Base-by-base conservation (phyloP, 345 rosid species). In the Bruguiera sexangula region DNA sequence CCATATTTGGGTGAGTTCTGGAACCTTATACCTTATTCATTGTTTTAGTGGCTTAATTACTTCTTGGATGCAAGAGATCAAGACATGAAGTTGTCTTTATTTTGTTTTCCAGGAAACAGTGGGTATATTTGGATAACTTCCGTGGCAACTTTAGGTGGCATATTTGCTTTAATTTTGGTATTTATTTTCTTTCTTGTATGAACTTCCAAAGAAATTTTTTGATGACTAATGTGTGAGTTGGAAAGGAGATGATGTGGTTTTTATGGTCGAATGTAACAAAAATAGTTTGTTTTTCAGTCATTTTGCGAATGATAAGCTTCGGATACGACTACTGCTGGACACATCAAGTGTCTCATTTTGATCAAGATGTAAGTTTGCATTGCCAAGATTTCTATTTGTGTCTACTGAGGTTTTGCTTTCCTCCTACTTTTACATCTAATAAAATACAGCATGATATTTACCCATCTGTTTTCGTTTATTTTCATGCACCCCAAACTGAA, bases 81-180 rank as follows among this genome's bases (percentile, higher is more conserved):
- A 59, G 67, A 27, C 66, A 24, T 58, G 46, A n/a, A 39, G 32
- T 68, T 66, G 36, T 24, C 8, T 56, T 63, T 9, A 58, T 65
- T 43, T 2, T 10, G 46, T 22, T 36, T 62, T 64, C 50, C 77
- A 94, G 97, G 83, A 81, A 65, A 75, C 85, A 59, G n/a, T 94
- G 87, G 88, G 76, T 81, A 66, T 88, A 78, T 76, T 78, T 94
- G 79, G 97, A 94, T 75, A 86, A 82, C 72, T 87, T 80, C 72
- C 85, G 96, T 30, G 98, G 98, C 65, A 85, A 86, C 56, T 94
- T 94, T 77, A 85, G 97, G 68, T 94, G 97, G 98, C 97, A 94
- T 69, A 94, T 91, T 71, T 91, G 98, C 88, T 94, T 91, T 77
- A 89, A 94, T 69, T 89, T 94, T 46, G 97, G 97, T 94, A 91